Percentiles rank a stretch among this genome's conserved stretches.
Evolutionary conservation across 2,329 filamentous ascomycete species (phyloP).

Genomic region (Fusarium napiforme): DNA sequence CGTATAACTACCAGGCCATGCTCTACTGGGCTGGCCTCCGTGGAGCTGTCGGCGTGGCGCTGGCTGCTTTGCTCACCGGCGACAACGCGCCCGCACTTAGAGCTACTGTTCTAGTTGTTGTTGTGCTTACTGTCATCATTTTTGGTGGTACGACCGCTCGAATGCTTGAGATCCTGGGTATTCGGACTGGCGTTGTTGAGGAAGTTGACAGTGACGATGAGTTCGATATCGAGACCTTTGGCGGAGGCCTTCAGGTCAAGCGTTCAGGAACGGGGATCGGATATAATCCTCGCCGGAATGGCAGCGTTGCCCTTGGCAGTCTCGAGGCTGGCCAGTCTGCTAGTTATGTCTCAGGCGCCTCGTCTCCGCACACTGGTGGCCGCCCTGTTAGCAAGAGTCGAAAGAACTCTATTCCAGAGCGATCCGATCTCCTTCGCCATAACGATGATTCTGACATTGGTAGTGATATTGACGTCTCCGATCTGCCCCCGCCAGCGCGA

Average conservation of each 20-base stretch:
- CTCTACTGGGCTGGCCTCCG: conserved; percentile 98
- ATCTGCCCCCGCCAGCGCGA: conserved; percentile 70
- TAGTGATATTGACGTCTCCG: conserved; percentile 73
- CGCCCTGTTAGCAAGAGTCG: conserved; percentile 63
- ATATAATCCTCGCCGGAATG: conserved; percentile 75
- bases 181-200: conserved; percentile 94
- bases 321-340: conserved; percentile 55
- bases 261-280: conserved; percentile 81
- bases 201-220: conserved; percentile 98
- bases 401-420: conserved; percentile 63
- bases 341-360: conserved; percentile 65
- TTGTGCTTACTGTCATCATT: conserved; percentile 97
- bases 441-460: conserved; percentile 68
- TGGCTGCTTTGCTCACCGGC: conserved; percentile 88
- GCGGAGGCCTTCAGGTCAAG: conserved; percentile 80
- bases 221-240: conserved; percentile 90
- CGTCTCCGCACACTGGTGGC: conserved; percentile 58
- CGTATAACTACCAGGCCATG: conserved; percentile 98
- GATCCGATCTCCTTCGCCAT: conserved; percentile 65
- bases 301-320: conserved; percentile 67
- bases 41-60: conserved; percentile 92
- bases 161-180: conserved; percentile 98
- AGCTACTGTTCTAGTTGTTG: conserved; percentile 96
- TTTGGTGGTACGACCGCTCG: conserved; percentile 97
- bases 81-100: conserved; percentile 84